Percentiles rank a stretch among this genome's conserved stretches.
Evolutionary conservation across 2,329 filamentous ascomycete genomes (phyloP).

Genomic region (Epichloe typhina): DNA sequence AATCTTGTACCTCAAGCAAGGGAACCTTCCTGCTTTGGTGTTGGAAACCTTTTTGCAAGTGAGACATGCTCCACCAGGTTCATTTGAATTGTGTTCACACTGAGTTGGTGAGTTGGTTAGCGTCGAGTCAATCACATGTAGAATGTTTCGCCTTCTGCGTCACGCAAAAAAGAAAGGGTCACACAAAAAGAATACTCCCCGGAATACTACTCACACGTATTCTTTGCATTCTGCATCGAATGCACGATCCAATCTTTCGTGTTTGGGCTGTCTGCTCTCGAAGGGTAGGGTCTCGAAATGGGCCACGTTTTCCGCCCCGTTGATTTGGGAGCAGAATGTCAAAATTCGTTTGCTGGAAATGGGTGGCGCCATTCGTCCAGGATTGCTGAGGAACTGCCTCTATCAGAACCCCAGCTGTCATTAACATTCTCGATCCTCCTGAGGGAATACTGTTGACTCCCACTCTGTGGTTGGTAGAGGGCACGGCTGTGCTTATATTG

Average conservation of each 20-base stretch:
- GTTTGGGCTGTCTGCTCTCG: slow-evolving; percentile 43
- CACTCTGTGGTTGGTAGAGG: not conserved
- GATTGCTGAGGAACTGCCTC: not conserved
- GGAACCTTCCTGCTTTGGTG: slow-evolving; percentile 38
- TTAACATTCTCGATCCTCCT: not conserved
- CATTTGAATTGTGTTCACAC: slow-evolving; percentile 38
- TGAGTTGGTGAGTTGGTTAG: slow-evolving; percentile 20
- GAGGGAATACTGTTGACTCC: not conserved
- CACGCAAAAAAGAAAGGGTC: not conserved
- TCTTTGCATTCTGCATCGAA: slow-evolving; percentile 48
- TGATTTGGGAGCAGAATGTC: slow-evolving; percentile 18
- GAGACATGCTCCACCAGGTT: slow-evolving; percentile 35
- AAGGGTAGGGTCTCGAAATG: slow-evolving; percentile 38
- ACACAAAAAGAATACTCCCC: no score
- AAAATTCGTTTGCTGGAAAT: slow-evolving; percentile 13
- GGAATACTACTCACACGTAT: slow-evolving; percentile 36
- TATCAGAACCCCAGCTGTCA: not conserved
- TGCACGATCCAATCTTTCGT: slow-evolving; percentile 44
- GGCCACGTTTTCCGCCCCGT: slow-evolving; percentile 30
- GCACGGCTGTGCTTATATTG: not conserved
- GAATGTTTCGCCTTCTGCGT: not conserved
- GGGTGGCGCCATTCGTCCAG: not conserved
- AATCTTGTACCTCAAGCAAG: slow-evolving; percentile 48
- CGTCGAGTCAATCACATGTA: not conserved
- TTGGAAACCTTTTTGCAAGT: slow-evolving; percentile 37